Conservation (phyloP, 2,329 filamentous ascomycete genomes). For the Colletotrichum graminicola region DNA sequence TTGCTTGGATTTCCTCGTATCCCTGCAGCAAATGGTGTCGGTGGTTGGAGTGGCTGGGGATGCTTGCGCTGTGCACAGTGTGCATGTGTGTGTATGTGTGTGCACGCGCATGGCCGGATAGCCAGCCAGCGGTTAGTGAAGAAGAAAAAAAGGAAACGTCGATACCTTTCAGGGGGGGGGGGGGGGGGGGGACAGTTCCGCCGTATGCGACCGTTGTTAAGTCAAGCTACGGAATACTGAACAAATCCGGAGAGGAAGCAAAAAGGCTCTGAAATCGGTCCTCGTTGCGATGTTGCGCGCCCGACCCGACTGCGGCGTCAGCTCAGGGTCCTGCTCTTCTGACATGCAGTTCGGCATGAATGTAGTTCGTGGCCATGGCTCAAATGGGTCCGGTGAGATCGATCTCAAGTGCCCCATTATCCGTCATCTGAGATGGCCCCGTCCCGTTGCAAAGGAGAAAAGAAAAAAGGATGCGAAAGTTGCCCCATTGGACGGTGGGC, state of each 20-base stretch:
- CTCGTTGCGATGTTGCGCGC: neutral
- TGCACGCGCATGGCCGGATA: neutral
- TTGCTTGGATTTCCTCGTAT: conserved; percentile 32
- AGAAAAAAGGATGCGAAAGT: conserved; percentile 13
- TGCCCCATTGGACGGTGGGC: conserved; percentile 35
- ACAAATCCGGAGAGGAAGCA: neutral
- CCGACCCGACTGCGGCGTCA: neutral
- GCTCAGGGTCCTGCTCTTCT: neutral
- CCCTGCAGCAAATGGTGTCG: conserved; percentile 23
- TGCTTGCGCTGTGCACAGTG: conserved; percentile 14
- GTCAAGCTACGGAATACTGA: conserved; percentile 29
- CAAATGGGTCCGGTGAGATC: conserved; percentile 38
- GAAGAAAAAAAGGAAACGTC: conserved; percentile 3
- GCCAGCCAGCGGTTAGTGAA: neutral
- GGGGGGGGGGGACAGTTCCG: conserved; percentile 23
- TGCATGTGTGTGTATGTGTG: no score
- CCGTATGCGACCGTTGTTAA: conserved; percentile 21
- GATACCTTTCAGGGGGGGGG: conserved; percentile 13
- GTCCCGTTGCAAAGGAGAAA: conserved; percentile 28
- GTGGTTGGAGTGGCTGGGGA: conserved; percentile 30
- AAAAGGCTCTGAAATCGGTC: neutral
- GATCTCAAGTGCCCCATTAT: conserved; percentile 41
- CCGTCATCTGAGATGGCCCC: conserved; percentile 39
- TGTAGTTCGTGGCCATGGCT: conserved; percentile 31
- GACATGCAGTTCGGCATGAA: conserved; percentile 8